Conservation (phyloP, 139 green algal species). For the Volvox africanus region DNA sequence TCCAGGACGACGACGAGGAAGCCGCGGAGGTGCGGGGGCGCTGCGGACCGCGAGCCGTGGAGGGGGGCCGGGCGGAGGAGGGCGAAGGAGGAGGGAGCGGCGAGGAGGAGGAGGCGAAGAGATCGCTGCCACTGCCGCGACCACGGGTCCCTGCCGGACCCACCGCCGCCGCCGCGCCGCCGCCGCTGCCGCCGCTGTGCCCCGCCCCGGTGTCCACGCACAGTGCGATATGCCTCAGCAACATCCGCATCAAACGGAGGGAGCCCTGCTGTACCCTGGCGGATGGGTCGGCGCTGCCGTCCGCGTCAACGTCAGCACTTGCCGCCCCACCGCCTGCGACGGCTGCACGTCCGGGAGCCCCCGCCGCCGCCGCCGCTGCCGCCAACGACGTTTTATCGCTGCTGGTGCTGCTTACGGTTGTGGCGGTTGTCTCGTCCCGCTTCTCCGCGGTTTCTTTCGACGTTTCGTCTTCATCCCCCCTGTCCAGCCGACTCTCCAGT, state of each 20-base stretch:
- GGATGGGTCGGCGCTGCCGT: background rate
- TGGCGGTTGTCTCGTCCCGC: background rate
- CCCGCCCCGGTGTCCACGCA: background rate
- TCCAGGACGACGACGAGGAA: background rate
- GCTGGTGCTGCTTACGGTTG: background rate
- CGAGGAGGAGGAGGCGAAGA: background rate
- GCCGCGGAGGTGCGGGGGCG: background rate
- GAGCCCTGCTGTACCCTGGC: background rate
- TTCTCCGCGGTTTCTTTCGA: background rate
- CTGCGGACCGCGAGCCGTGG: background rate
- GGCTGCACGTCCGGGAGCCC: background rate
- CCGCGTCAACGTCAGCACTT: background rate
- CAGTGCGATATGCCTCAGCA: background rate
- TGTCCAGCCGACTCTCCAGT: background rate
- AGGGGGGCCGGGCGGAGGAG: background rate
- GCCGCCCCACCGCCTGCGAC: background rate
- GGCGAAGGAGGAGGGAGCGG: background rate
- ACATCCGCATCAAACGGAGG: background rate
- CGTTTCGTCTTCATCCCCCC: background rate
- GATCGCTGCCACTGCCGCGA: background rate
- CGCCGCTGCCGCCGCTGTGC: background rate
- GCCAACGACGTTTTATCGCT: background rate
- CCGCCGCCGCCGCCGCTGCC: background rate
- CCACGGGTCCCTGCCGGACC: background rate
- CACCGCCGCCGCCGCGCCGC: background rate